Evolutionary conservation across 2,329 filamentous ascomycete genomes (phyloP).

Genomic region (Cytospora schulzeri): DNA sequence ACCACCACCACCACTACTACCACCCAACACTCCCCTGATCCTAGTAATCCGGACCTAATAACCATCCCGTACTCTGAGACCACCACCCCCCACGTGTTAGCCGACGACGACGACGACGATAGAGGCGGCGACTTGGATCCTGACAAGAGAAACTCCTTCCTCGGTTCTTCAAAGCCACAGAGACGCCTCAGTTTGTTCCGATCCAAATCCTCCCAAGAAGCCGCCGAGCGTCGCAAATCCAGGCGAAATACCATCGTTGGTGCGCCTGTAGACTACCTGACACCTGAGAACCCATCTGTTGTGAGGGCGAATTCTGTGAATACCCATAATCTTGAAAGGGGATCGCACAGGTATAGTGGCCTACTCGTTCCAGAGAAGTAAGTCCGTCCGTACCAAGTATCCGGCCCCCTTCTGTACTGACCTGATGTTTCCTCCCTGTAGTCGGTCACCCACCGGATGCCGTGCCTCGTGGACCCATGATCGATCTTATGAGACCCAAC

Average conservation of each 20-base stretch:
- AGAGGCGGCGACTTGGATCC: constrained; percentile 30
- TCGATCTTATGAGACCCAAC: constrained; percentile 49
- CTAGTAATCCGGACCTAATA: constrained; percentile 13
- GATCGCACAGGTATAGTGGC: constrained; percentile 35
- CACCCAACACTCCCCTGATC: constrained; percentile 1
- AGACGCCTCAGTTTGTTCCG: constrained; percentile 45
- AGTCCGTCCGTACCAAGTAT: constrained; percentile 4
- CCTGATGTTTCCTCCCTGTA: constrained; percentile 29
- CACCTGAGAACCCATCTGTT: constrained; percentile 30
- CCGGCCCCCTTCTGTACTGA: neutral
- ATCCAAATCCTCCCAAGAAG: constrained; percentile 39
- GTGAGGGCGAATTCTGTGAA: constrained; percentile 40
- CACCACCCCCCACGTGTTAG: constrained; percentile 10
- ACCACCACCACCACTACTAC: neutral
- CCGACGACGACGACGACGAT: constrained; percentile 4
- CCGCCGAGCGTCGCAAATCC: constrained; percentile 29
- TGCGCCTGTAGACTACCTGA: constrained; percentile 11
- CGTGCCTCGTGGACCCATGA: constrained; percentile 48
- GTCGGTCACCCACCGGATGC: constrained; percentile 37
- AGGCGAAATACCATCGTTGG: constrained; percentile 38
- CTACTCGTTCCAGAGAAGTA: constrained; percentile 35
- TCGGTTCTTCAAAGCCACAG: constrained; percentile 36
- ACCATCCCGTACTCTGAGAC: constrained; percentile 26
- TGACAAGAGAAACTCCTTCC: constrained; percentile 20
- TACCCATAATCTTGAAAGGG: constrained; percentile 28